Conservation (phyloP, 2,329 filamentous ascomycete genomes). For the Botrytis galanthina region DNA sequence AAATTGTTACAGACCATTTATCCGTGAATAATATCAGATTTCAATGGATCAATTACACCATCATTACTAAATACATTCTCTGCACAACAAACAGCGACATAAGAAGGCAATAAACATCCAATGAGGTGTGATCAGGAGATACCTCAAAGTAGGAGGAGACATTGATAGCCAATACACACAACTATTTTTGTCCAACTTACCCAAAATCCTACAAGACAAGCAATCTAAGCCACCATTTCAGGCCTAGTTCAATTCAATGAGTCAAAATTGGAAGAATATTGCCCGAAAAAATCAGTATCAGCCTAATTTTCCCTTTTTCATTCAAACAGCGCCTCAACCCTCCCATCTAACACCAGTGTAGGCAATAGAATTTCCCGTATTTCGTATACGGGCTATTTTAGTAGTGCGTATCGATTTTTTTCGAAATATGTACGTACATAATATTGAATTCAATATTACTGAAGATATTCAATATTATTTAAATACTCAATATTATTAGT, state of each 20-base stretch:
- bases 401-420: too few relatives aligned
- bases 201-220: neutral
- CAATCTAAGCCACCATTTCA: too few relatives aligned
- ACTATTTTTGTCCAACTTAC: neutral
- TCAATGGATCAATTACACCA: neutral
- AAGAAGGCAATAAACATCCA: neutral
- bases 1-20: neutral
- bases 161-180: neutral
- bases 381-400: too few relatives aligned
- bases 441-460: too few relatives aligned
- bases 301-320: too few relatives aligned
- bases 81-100: neutral
- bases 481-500: too few relatives aligned
- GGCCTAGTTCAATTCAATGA: too few relatives aligned
- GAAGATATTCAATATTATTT: too few relatives aligned
- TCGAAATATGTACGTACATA: too few relatives aligned
- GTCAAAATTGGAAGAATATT: accelerated
- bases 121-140: accelerated
- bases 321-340: too few relatives aligned
- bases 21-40: neutral
- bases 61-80: neutral
- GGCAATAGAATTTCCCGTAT: too few relatives aligned
- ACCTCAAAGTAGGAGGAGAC: neutral
- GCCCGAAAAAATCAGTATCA: neutral
- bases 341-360: too few relatives aligned